Evolutionary conservation across 2,329 filamentous ascomycete species (phyloP).

Genomic region (Macrophomina pseudophaseolina): DNA sequence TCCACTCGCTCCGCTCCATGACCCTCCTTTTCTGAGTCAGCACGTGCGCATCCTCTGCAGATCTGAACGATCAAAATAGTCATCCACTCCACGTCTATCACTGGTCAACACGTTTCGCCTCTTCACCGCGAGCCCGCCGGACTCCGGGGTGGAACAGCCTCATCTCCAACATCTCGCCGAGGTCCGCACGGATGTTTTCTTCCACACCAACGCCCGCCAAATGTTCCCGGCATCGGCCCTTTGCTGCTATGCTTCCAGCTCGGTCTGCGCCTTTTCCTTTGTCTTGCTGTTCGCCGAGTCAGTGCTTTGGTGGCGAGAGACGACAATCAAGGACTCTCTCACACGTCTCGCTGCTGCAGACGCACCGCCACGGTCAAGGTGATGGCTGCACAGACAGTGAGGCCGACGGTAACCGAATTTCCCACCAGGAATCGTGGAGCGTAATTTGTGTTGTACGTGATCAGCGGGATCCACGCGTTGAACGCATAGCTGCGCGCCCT

Average conservation of each 20-base stretch:
- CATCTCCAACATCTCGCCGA: too few species aligned
- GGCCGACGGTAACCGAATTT: conserved; percentile 13
- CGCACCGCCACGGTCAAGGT: conserved; percentile 7
- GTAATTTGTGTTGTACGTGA: conserved; percentile 21
- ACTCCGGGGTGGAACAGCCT: too few species aligned
- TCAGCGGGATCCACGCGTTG: conserved; percentile 22
- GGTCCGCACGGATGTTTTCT: background rate
- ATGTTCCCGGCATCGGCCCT: background rate
- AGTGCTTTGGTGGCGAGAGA: background rate
- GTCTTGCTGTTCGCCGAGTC: background rate
- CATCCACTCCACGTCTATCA: background rate
- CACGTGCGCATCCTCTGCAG: background rate
- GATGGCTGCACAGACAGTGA: conserved; percentile 7
- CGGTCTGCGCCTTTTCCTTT: background rate
- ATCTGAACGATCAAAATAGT: conserved; percentile 1
- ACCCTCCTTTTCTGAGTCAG: too few species aligned
- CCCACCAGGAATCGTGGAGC: conserved; percentile 15
- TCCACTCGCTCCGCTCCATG: background rate
- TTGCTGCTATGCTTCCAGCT: background rate
- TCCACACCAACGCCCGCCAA: background rate
- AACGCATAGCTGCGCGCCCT: background rate
- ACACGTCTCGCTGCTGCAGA: conserved; percentile 14
- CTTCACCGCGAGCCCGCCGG: too few species aligned
- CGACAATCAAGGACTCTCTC: background rate
- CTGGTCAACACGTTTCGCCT: background rate